Evolutionary conservation across 192 early-diverging fungal genomes (phyloP), one percentile per base, ranked within the genome.

Genomic region (Backusella tarrabulga): DNA sequence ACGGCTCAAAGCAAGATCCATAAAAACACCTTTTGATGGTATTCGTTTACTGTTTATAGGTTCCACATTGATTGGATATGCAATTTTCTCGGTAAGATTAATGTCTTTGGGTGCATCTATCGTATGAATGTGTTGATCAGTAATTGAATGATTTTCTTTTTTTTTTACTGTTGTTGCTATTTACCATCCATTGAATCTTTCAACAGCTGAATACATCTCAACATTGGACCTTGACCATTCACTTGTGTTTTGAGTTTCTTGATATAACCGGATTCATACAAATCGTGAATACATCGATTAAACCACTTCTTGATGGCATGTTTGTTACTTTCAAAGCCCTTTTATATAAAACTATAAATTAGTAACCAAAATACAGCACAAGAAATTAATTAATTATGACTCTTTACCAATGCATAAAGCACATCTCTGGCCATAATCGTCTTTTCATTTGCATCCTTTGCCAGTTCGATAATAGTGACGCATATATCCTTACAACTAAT

Each of bases 391-490:
- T 60, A 2, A 12, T 60, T 11, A 6, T 52, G 2, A 32, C 32
- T n/a, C 17, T n/a, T 60, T 60, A 60, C 56, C 56, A 60, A 60
- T 26, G 56, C 56, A 60, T 60, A 60, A 60, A 60, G 56, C 8
- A 79, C 41, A 56, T 79, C 77, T 67, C 35, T 17, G 15, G 32
- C 68, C 15, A 54, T 32, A 66, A 79, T 79, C 1, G 40, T 44
- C 50, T 74, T 36, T 38, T 74, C 67, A n/a, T 56, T n/a, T 2
- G 77, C 72, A 67, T 67, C 67, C 35, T 36, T 14, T n/a, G 74
- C 38, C 23, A 79, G 35, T 29, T 36, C 67, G 5, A 34, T 73
- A 6, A 79, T 50, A 9, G 23, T 38, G 15, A 29, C 26, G 15
- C 21, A 19, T 6, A 79, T 34, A 7, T 21, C 29, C 36, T 69